Evolutionary conservation across 23 red algal genomes (phyloP).

Genomic region (Pyropia yezoensis): DNA sequence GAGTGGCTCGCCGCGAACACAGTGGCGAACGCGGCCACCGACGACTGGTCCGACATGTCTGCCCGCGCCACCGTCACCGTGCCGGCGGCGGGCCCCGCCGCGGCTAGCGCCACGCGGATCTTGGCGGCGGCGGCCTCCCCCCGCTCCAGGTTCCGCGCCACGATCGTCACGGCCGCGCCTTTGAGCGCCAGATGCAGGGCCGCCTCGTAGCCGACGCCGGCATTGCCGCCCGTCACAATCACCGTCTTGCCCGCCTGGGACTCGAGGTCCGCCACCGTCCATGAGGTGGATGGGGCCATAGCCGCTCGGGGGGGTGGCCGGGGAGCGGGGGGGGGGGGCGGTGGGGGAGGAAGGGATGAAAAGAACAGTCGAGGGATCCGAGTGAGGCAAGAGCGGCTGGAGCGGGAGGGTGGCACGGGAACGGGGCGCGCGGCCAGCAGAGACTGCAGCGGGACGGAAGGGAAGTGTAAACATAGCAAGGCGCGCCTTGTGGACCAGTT

Average conservation of each 20-base stretch:
- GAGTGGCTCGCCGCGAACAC: conserved; percentile 2
- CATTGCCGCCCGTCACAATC: not conserved
- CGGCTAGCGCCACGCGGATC: not conserved
- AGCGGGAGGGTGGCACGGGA: too few relatives aligned
- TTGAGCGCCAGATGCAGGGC: not conserved
- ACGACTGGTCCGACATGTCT: conserved; percentile 13
- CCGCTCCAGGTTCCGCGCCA: not conserved
- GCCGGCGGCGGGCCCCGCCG: not conserved
- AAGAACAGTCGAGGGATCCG: too few relatives aligned
- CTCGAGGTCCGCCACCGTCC: not conserved
- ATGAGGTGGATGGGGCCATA: not conserved
- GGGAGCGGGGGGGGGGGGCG: too few relatives aligned
- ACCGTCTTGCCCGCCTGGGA: not conserved
- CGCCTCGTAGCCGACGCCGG: not conserved
- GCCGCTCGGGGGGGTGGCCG: too few relatives aligned
- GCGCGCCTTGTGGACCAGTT: too few relatives aligned
- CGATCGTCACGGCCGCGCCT: not conserved
- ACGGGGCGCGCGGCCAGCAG: too few relatives aligned
- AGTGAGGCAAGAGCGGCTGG: too few relatives aligned
- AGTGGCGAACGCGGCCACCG: conserved; percentile 11
- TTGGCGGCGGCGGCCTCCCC: not conserved
- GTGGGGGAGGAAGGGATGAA: too few relatives aligned
- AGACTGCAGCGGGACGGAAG: too few relatives aligned
- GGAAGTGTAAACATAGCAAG: too few relatives aligned
- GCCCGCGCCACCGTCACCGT: not conserved